phyloP scores from a whole-genome alignment of 495 filamentous ascomycete species.

The Tuber aestivum region DNA sequence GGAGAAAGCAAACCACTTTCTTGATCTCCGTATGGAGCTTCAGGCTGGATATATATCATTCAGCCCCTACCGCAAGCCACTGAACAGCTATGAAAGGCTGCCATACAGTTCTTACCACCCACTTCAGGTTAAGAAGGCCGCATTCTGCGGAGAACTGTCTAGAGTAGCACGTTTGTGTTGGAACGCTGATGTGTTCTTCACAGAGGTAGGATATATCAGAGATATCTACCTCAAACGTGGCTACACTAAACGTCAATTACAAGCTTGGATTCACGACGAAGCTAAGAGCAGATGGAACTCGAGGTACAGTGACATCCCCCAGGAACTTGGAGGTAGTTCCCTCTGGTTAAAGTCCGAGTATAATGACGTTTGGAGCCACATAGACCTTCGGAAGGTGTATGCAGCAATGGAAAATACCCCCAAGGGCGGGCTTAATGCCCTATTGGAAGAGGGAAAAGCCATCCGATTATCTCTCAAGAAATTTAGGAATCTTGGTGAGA shows the following conservation, averaged over 20 bases:
- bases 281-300: background rate
- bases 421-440: no score
- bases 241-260: background rate
- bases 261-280: background rate
- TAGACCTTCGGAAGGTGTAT: no score
- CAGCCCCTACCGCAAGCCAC: slow-evolving; percentile 6
- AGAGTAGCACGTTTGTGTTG: background rate
- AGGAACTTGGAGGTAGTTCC: no score
- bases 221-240: background rate
- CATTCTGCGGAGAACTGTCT: background rate
- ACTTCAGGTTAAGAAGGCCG: background rate
- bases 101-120: slow-evolving; percentile 6
- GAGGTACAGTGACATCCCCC: no score
- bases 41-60: background rate
- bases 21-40: background rate
- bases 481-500: no score
- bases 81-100: slow-evolving; percentile 2
- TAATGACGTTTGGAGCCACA: no score
- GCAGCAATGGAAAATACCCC: no score
- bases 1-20: slow-evolving; percentile 7
- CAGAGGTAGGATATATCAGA: background rate
- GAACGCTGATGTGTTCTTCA: background rate
- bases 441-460: no score
- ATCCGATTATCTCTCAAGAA: no score
- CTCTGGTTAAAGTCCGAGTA: no score